Evolutionary conservation across 108 stramenopile species (phyloP), one percentile per base, ranked within the genome.

Genomic region (Cyclostephanos invisitatus): DNA sequence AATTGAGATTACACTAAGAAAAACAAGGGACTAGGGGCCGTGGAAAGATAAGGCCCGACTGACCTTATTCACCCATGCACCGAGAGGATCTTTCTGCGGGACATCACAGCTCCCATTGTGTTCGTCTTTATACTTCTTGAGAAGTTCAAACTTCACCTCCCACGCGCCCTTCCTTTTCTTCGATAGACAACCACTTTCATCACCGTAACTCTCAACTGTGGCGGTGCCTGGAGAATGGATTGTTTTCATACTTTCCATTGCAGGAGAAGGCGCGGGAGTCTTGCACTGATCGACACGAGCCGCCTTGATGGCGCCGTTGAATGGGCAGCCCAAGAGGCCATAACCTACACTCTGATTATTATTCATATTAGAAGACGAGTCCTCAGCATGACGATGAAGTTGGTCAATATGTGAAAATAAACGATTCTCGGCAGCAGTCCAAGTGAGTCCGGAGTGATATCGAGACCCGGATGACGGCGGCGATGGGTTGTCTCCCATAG

Each of bases 51-150:
- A 3, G 21, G 36, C 12, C 37, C 21, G 17, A 21, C 64, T 18
- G 25, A 65, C 64, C 64, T 65, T 65, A 25, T 65, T 65, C 20
- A 65, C 64, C 64, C 64, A 65, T 49, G 21, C 4, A n/a, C 64
- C 64, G 32, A 65, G 64, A 49, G 7, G 21, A 9, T 64, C 7
- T 32, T n/a, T 65, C 64, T 65, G 64, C 22, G 44, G 44, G 22
- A 65, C 64, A 25, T 65, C 64, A n/a, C 37, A 40, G 20, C 22
- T 65, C 18, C 64, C 64, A 22, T 47, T 38, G 24, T 65, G n/a
- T 29, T 65, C 22, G 5, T 11, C 22, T 32, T 65, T 65, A 48
- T 65, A 65, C 64, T 65, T 28, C 47, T 35, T 42, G 2, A 65
- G 64, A 21, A 48, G 46, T 0, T 49, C 22, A 51, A 47, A 51